Percentiles rank a stretch among this genome's conserved stretches.
These are phyloP conservation scores for Verticillium tricorpus DNA, from an alignment of 2,329 filamentous ascomycete species.

Conservation along the genomic window DNA sequence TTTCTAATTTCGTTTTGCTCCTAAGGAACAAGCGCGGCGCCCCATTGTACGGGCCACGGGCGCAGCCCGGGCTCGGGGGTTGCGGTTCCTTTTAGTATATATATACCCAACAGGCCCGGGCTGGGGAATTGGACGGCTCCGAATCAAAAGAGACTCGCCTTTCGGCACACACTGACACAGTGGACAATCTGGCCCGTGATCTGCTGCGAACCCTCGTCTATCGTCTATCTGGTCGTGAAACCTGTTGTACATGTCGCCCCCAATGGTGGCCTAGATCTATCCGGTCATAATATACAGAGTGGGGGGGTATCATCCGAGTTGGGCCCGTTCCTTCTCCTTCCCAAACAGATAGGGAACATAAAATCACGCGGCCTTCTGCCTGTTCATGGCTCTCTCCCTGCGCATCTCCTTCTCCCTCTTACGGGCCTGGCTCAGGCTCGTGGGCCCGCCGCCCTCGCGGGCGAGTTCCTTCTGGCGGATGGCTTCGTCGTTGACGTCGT, in stretches of 20 bases:
- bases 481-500: slow-evolving; percentile 62
- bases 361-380: slow-evolving; percentile 7
- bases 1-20: neutral
- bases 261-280: too few species aligned
- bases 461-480: slow-evolving; percentile 44
- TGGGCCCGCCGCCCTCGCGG: slow-evolving; percentile 35
- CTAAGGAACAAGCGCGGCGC: neutral
- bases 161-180: neutral
- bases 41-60: neutral
- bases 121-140: neutral
- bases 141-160: neutral
- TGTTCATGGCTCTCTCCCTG: slow-evolving; percentile 27
- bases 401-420: slow-evolving; percentile 60
- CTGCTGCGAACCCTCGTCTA: too few species aligned
- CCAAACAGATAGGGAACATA: neutral
- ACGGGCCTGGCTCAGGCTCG: slow-evolving; percentile 65
- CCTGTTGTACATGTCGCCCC: slow-evolving; percentile 2
- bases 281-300: slow-evolving; percentile 5
- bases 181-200: too few species aligned
- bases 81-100: neutral
- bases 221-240: too few species aligned
- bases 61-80: neutral
- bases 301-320: slow-evolving; percentile 8
- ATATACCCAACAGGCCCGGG: neutral
- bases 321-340: neutral